Percentiles rank a stretch among this genome's conserved stretches.
These are phyloP conservation scores for Hypoxylon sp. DNA, from an alignment of 2,329 filamentous ascomycete genomes.

Conservation along the genomic window DNA sequence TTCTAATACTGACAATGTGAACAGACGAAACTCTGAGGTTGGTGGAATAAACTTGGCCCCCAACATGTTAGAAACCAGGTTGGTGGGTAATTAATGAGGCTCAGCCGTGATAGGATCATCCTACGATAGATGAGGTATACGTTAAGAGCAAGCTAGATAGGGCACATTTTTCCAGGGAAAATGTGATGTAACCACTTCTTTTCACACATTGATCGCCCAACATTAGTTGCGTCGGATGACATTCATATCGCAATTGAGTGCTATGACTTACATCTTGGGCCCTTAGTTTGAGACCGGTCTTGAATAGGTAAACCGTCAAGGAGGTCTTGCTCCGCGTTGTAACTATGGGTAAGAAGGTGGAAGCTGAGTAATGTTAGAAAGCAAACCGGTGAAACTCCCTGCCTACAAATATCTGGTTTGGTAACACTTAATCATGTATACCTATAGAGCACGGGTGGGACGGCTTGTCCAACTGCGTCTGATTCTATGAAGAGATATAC, in stretches of 20 bases:
- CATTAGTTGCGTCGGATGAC: neutral
- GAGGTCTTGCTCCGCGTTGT: neutral
- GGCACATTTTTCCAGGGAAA: too few relatives aligned
- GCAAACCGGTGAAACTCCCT: neutral
- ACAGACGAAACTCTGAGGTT: neutral
- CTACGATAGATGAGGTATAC: neutral
- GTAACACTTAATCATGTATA: neutral
- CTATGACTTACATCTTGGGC: neutral
- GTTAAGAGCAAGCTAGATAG: neutral
- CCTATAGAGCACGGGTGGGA: neutral
- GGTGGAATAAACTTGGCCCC: neutral
- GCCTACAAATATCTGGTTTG: too few relatives aligned
- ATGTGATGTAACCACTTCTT: conserved; percentile 1
- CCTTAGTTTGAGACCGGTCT: neutral
- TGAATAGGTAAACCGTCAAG: neutral
- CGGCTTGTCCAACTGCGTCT: neutral
- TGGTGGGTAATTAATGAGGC: conserved; percentile 5
- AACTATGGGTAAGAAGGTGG: neutral
- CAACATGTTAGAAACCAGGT: neutral
- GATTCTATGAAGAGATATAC: neutral
- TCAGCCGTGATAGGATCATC: neutral
- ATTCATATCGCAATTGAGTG: neutral
- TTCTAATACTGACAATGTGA: neutral
- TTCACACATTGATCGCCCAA: neutral
- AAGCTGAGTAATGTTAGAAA: neutral